phyloP scores from a whole-genome alignment of 805 yeast species.

The Candida parachauliodes region DNA sequence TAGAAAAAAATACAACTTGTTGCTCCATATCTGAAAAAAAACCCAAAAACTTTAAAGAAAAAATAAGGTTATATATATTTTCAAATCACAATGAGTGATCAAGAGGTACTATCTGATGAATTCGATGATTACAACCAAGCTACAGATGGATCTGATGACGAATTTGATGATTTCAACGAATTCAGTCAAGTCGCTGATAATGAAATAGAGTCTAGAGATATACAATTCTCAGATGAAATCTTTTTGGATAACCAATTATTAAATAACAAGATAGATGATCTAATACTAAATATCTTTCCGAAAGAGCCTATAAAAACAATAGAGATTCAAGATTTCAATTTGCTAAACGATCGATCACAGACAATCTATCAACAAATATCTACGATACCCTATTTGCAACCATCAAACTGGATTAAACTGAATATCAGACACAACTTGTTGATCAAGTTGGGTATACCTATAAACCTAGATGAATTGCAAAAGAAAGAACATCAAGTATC shows the following conservation, averaged over 20 bases:
- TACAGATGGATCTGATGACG: conserved; percentile 20
- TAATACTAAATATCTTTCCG: conserved; percentile 13
- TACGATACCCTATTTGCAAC: conserved; percentile 46
- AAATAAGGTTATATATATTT: neutral
- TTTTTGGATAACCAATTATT: conserved; percentile 12
- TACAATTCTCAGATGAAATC: neutral
- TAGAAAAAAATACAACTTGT: conserved; percentile 19
- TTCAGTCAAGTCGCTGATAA: conserved; percentile 25
- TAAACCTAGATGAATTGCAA: conserved; percentile 56
- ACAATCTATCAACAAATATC: conserved; percentile 47
- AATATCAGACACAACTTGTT: conserved; percentile 61
- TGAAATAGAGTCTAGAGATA: conserved; percentile 12
- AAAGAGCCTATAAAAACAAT: neutral
- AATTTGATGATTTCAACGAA: conserved; percentile 16
- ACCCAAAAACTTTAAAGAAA: neutral
- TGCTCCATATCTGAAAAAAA: neutral
- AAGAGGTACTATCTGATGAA: conserved; percentile 7
- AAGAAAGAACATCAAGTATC: neutral
- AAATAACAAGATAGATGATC: conserved; percentile 9
- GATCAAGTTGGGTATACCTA: conserved; percentile 67
- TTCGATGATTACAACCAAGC: conserved; percentile 12
- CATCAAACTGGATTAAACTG: conserved; percentile 68
- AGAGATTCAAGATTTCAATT: neutral
- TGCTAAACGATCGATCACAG: conserved; percentile 32
- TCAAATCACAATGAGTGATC: neutral